These are phyloP conservation scores for Suaeda aralocaspica DNA, from an alignment of 148 eudicot species.

Conservation along the genomic window DNA sequence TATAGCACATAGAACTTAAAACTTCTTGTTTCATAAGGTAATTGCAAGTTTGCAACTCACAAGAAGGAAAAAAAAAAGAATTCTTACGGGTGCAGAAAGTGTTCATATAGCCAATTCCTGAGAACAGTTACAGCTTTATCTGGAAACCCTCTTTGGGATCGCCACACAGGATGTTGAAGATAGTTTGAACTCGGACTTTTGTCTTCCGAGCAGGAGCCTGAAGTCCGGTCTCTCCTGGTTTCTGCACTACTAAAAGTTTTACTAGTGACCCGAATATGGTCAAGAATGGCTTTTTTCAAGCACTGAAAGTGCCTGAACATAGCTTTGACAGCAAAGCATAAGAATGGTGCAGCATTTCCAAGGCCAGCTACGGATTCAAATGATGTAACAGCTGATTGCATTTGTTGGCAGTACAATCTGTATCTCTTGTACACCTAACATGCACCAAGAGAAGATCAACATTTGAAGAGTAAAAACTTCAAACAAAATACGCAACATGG, in stretches of 20 bases:
- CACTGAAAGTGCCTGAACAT: slow-evolving; percentile 43
- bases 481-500: no score
- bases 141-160: slow-evolving; percentile 48
- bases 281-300: slow-evolving; percentile 45
- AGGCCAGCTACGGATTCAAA: slow-evolving; percentile 51
- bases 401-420: slow-evolving; percentile 43
- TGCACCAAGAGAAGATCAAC: not conserved
- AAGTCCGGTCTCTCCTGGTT: slow-evolving; percentile 18
- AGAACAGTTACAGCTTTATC: slow-evolving; percentile 47
- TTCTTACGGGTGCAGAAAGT: slow-evolving; percentile 48
- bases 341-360: slow-evolving; percentile 46
- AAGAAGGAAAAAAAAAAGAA: not conserved
- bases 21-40: not conserved
- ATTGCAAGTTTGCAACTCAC: not conserved
- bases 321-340: slow-evolving; percentile 37
- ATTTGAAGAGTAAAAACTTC: not conserved
- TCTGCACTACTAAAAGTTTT: slow-evolving; percentile 25
- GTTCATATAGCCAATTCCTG: slow-evolving; percentile 42
- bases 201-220: slow-evolving; percentile 23
- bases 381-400: slow-evolving; percentile 47
- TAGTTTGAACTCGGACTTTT: slow-evolving; percentile 22
- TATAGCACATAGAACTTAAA: not conserved
- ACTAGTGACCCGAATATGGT: slow-evolving; percentile 34
- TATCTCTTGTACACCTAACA: slow-evolving; percentile 44
- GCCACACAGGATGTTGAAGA: slow-evolving; percentile 41